Evolutionary conservation across 768 basidiomycete species (phyloP), one percentile per base, ranked within the genome.

Genomic region (Termitomyces sp.): DNA sequence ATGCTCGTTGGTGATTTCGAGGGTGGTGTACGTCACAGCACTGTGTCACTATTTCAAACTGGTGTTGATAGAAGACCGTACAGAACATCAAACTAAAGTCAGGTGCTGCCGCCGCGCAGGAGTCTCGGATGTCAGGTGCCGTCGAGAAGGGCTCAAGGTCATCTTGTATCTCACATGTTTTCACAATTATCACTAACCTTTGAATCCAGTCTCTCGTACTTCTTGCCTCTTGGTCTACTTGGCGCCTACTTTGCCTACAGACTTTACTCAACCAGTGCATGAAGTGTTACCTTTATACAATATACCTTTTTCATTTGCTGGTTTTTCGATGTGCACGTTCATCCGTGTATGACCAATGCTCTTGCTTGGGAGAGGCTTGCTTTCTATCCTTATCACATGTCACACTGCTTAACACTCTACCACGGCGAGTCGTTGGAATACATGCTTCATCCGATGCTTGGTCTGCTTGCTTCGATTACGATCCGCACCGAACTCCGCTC

Each of bases 171-270:
- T 49, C 53, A 56, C 57, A 48, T 51, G 32, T 51, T 65, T 48
- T 60, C 66, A 49, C 45, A 49, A 55, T 29, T 31, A 25, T 59
- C 65, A 59, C 53, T 61, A 37, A 56, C 25, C 36, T 50, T 54
- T 49, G 38, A 10, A 46, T 25, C 47, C 68, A 91, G 88, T 74
- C 60, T 89, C 73, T 87, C 91, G 82, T 96, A 94, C 83, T 86
- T 95, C 69, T 70, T 94, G 29, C 95, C 95, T 57, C 81, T 96
- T 46, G 84, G 79, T 49, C 75, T 92, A 32, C 77, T 96, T 50
- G 91, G 84, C 63, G 94, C 83, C 53, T 96, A 94, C 86, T 90
- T 96, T 67, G 94, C 86, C 52, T 96, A 87, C 86, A 84, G 92
- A 64, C 87, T 81, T 75, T 93, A 93, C 74, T 73, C 78, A 46